These are phyloP conservation scores for Amaranthus hypochondriacus DNA, from an alignment of 148 eudicot genomes.

Conservation along the genomic window DNA sequence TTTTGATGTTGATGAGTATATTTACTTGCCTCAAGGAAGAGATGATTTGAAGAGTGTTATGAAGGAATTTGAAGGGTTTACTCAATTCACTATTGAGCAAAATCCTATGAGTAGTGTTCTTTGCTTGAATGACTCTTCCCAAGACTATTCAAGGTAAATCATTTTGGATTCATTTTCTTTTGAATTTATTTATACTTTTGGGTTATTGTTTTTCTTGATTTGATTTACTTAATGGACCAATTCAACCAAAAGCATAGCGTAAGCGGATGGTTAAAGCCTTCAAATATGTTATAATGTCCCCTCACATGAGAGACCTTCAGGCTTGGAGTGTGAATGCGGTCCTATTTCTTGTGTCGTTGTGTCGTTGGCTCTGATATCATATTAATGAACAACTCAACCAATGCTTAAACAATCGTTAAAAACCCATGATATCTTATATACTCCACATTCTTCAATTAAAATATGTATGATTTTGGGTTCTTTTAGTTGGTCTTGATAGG, in stretches of 20 bases:
- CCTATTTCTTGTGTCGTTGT: no score
- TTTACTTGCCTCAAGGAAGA: conserved; percentile 35
- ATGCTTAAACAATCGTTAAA: no score
- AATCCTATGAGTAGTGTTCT: conserved; percentile 54
- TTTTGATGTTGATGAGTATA: conserved; percentile 60
- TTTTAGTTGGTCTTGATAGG: not conserved
- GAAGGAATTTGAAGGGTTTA: conserved; percentile 31
- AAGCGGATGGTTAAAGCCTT: no score
- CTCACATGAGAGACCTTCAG: no score
- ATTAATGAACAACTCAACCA: no score
- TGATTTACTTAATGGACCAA: not conserved
- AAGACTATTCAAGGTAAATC: conserved; percentile 38
- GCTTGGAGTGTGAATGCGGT: no score
- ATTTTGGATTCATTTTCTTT: not conserved
- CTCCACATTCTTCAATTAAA: no score
- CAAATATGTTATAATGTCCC: no score
- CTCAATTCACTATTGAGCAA: conserved; percentile 64
- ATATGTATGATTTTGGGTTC: not conserved
- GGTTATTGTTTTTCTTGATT: not conserved
- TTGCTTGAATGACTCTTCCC: conserved; percentile 44
- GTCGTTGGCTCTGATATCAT: no score
- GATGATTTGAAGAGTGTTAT: conserved; percentile 26
- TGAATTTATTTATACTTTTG: not conserved
- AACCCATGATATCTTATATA: no score
- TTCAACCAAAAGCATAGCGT: no score